Evolutionary conservation across 768 basidiomycete species (phyloP).

Genomic region (Termitomyces sp.): DNA sequence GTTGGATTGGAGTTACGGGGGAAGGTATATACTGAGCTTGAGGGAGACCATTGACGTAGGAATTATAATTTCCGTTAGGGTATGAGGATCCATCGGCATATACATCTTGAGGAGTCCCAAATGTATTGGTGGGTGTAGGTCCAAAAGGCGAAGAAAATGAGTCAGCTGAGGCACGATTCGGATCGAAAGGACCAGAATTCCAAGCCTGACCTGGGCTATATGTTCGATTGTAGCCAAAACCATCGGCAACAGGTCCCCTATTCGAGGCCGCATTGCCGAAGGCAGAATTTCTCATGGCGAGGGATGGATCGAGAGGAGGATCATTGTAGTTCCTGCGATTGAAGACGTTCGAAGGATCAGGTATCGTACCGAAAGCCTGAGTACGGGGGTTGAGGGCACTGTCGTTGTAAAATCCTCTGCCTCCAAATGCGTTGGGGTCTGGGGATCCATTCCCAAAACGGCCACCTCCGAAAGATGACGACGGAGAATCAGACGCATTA

Average conservation of each 20-base stretch:
- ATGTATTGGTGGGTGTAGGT: constrained; percentile 8
- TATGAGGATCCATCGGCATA: constrained; percentile 5
- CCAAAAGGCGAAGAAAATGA: constrained; percentile 13
- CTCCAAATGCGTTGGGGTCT: constrained; percentile 53
- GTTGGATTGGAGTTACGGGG: constrained; percentile 8
- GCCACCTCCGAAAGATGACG: constrained; percentile 62
- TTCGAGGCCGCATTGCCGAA: constrained; percentile 25
- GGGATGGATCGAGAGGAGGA: constrained; percentile 28
- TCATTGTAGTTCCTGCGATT: constrained; percentile 36
- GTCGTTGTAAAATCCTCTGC: constrained; percentile 36
- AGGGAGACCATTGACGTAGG: constrained; percentile 5
- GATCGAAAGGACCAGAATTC: constrained; percentile 13
- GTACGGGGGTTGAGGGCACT: constrained; percentile 29
- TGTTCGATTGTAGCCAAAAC: constrained; percentile 27
- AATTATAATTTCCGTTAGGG: constrained; percentile 7
- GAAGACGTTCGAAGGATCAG: constrained; percentile 23
- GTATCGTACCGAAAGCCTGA: constrained; percentile 15
- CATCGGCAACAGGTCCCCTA: constrained; percentile 30
- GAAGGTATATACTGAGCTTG: constrained; percentile 13
- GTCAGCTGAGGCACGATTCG: constrained; percentile 9
- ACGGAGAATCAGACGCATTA: constrained; percentile 60
- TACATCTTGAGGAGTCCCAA: constrained; percentile 8
- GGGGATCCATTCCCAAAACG: constrained; percentile 65
- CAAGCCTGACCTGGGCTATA: constrained; percentile 26
- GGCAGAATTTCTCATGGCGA: constrained; percentile 20